These are phyloP conservation scores for Phytophthora ramorum DNA, from an alignment of 352 stramenopile species.

Conservation along the genomic window DNA sequence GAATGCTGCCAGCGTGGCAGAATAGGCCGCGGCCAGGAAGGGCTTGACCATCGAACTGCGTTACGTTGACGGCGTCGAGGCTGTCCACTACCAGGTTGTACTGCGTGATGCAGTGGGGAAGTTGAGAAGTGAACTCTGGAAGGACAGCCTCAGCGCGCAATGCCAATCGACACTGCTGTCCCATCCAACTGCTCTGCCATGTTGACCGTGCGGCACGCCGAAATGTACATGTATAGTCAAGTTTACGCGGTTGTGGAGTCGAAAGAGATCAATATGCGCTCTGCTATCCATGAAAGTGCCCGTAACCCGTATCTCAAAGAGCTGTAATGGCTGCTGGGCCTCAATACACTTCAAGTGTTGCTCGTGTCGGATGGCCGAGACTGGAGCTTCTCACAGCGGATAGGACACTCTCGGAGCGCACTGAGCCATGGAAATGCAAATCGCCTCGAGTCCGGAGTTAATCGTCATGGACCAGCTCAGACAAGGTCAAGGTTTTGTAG, in stretches of 20 bases:
- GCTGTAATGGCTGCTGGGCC: constrained; percentile 1
- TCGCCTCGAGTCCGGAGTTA: background rate
- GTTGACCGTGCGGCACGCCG: constrained; percentile 2
- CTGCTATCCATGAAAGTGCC: constrained; percentile 7
- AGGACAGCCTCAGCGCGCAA: constrained; percentile 5
- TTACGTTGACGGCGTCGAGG: constrained; percentile 2
- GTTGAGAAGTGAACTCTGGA: constrained; percentile 23
- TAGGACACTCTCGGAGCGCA: constrained; percentile 7
- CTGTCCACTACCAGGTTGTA: constrained; percentile 10
- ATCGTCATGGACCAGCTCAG: background rate
- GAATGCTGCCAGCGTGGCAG: constrained; percentile 1
- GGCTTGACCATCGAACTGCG: constrained; percentile 20
- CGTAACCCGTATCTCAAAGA: constrained; percentile 15
- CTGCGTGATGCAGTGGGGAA: constrained; percentile 23
- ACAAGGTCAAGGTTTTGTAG: too few relatives aligned
- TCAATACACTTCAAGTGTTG: constrained; percentile 5
- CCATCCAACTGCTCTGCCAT: constrained; percentile 20
- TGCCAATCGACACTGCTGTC: constrained; percentile 14
- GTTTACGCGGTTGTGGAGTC: constrained; percentile 19
- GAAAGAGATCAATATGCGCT: constrained; percentile 10
- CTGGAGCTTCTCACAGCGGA: constrained; percentile 7
- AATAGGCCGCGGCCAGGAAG: constrained; percentile 17
- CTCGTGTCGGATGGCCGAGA: background rate
- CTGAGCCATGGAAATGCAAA: constrained; percentile 16
- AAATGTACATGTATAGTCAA: constrained; percentile 14